Conservation (phyloP, 2,329 filamentous ascomycete genomes). For the Raffaelea albimanens region DNA sequence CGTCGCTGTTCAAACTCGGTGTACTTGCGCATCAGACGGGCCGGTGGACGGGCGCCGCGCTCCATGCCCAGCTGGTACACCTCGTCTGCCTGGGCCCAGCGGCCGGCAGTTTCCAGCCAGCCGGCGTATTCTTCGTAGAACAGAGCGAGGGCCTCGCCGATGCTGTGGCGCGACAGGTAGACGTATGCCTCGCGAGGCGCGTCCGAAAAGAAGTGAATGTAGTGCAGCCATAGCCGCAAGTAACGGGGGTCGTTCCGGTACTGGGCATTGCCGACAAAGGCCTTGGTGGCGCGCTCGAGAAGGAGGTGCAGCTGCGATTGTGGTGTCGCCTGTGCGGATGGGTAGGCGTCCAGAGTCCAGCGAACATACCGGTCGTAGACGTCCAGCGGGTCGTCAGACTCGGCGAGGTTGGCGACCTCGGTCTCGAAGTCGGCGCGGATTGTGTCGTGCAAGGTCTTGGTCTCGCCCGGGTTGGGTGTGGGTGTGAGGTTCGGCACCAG, state of each 20-base stretch:
- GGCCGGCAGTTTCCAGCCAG: constrained; percentile 75
- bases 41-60: constrained; percentile 71
- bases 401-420: constrained; percentile 67
- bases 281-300: constrained; percentile 85
- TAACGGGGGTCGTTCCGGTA: constrained; percentile 96
- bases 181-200: constrained; percentile 87
- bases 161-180: constrained; percentile 77
- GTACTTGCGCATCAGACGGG: constrained; percentile 80
- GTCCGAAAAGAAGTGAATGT: constrained; percentile 88
- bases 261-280: constrained; percentile 73
- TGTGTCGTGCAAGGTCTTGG: constrained; percentile 63
- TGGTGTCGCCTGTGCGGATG: constrained; percentile 82
- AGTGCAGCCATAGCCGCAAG: constrained; percentile 85
- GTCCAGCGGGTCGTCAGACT: constrained; percentile 91
- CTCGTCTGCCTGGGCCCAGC: constrained; percentile 89
- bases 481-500: constrained; percentile 24
- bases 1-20: constrained; percentile 79
- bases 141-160: constrained; percentile 78
- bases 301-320: constrained; percentile 83
- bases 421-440: constrained; percentile 78
- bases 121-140: constrained; percentile 97
- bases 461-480: constrained; percentile 61
- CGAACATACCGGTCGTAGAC: constrained; percentile 94
- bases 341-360: constrained; percentile 94
- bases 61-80: constrained; percentile 87